These are phyloP conservation scores for Saturnispora dispora DNA, from an alignment of 805 yeast genomes.

Conservation along the genomic window DNA sequence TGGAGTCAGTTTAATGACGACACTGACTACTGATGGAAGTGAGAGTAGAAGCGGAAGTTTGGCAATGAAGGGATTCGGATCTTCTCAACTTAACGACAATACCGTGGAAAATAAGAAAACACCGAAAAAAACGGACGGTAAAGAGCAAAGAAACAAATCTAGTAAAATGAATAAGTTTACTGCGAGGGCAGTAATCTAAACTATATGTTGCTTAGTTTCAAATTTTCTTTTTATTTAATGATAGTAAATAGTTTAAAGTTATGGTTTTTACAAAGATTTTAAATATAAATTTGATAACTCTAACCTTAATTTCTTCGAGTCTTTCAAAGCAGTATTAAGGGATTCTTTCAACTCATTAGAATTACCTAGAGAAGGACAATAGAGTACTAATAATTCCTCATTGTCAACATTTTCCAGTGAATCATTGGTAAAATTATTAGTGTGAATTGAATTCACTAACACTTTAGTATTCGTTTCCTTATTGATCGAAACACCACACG, in stretches of 20 bases:
- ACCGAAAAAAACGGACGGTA: neutral
- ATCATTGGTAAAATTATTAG: conserved; percentile 10
- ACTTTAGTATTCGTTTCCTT: conserved; percentile 13
- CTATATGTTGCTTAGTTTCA: neutral
- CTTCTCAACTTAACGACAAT: neutral
- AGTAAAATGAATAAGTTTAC: neutral
- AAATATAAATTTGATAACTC: conserved; percentile 38
- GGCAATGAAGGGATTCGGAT: neutral
- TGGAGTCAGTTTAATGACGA: conserved; percentile 1
- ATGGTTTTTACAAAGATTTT: conserved; percentile 1
- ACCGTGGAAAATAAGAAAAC: neutral
- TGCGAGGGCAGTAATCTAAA: conserved; percentile 7
- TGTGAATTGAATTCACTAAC: conserved; percentile 30
- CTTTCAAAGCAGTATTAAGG: conserved; percentile 28
- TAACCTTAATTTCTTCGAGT: conserved; percentile 36
- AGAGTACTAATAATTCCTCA: conserved; percentile 49
- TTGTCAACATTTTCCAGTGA: conserved; percentile 27
- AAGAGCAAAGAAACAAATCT: neutral
- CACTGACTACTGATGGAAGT: neutral
- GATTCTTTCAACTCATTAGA: conserved; percentile 23
- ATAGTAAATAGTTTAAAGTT: neutral
- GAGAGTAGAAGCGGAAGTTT: neutral
- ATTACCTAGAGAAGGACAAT: conserved; percentile 31
- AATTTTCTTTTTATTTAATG: neutral
- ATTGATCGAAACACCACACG: conserved; percentile 37